A percentile compares a stretch with the other conserved stretches of the same genome.
These are phyloP conservation scores for Nakazawaea sp. DNA, from an alignment of 805 yeast species.

Conservation along the genomic window DNA sequence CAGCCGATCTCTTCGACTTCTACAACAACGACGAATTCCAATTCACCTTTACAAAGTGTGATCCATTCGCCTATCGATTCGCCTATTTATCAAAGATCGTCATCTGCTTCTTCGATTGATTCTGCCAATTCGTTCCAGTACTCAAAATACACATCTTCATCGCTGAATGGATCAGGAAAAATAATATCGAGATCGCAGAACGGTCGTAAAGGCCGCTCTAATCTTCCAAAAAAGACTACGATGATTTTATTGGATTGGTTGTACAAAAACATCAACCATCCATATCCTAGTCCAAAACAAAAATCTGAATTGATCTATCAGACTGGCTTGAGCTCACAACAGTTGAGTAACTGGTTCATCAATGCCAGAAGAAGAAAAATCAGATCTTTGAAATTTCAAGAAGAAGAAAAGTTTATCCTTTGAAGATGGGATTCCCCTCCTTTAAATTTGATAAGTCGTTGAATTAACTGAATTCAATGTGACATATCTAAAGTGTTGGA, in stretches of 20 bases:
- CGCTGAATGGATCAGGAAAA: too few species aligned
- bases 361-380: conserved; percentile 57
- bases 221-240: conserved; percentile 56
- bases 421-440: not conserved
- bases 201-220: conserved; percentile 34
- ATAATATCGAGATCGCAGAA: conserved; percentile 11
- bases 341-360: conserved; percentile 55
- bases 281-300: conserved; percentile 53
- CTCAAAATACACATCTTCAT: too few species aligned
- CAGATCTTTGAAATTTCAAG: conserved; percentile 16
- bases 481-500: too few species aligned
- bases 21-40: conserved; percentile 16
- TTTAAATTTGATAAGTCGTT: too few species aligned
- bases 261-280: conserved; percentile 49
- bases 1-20: too few species aligned
- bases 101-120: conserved; percentile 7
- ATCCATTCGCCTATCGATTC: conserved; percentile 8
- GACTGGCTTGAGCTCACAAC: conserved; percentile 54
- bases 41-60: conserved; percentile 19
- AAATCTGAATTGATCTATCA: conserved; percentile 44
- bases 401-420: conserved; percentile 7
- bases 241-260: conserved; percentile 46
- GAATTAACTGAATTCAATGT: too few species aligned
- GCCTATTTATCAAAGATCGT: conserved; percentile 6
- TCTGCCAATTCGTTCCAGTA: not conserved